Evolutionary conservation across 371 early-diverging fungal species (phyloP).

Genomic region (Blakeslea trispora): DNA sequence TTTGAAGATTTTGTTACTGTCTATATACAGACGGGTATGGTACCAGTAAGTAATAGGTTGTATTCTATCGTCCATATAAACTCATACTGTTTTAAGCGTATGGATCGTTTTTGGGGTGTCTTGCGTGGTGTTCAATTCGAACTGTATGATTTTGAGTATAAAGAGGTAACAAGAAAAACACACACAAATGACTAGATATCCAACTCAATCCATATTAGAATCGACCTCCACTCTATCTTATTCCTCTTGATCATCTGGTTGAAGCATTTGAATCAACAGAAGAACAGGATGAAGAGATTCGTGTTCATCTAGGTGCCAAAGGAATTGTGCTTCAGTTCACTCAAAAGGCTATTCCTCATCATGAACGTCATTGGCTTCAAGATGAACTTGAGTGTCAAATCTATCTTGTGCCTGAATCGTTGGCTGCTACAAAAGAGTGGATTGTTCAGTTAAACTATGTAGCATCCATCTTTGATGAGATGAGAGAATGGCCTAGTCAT

Average conservation of each 20-base stretch:
- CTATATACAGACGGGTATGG: constrained; percentile 23
- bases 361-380: constrained; percentile 9
- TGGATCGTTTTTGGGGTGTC: constrained; percentile 40
- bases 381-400: constrained; percentile 27
- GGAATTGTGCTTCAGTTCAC: constrained; percentile 33
- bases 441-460: constrained; percentile 29
- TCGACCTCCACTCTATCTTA: constrained; percentile 23
- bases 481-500: constrained; percentile 12
- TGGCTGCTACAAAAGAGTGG: constrained; percentile 29
- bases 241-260: constrained; percentile 30
- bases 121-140: constrained; percentile 33
- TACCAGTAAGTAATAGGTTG: constrained; percentile 24
- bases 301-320: constrained; percentile 24
- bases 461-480: constrained; percentile 29
- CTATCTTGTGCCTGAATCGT: constrained; percentile 31
- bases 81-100: constrained; percentile 17
- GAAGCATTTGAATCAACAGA: constrained; percentile 23
- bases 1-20: constrained; percentile 34
- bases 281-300: constrained; percentile 28
- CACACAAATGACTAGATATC: too few species aligned
- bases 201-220: too few species aligned
- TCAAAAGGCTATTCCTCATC: constrained; percentile 16
- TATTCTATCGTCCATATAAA: not conserved
- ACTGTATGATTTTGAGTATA: constrained; percentile 39
- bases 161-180: constrained; percentile 24